Conservation (phyloP, 371 early-diverging fungal species). For the Mortierella sp. region DNA sequence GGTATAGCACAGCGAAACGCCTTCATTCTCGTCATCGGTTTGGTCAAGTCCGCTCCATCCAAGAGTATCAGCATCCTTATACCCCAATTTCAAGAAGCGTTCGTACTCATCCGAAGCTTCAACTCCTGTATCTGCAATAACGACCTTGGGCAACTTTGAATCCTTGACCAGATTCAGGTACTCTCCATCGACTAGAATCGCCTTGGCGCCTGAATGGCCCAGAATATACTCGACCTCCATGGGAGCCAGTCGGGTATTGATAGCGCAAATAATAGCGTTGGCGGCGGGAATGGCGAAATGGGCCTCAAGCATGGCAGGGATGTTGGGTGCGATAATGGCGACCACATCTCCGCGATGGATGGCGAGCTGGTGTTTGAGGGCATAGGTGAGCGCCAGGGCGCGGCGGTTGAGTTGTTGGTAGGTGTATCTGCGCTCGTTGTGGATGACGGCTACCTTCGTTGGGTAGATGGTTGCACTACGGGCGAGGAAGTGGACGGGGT, state of each 20-base stretch:
- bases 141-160: slow-evolving; percentile 40
- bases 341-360: slow-evolving; percentile 57
- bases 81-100: slow-evolving; percentile 52
- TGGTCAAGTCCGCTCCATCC: slow-evolving; percentile 68
- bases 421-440: slow-evolving; percentile 58
- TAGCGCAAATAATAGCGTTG: slow-evolving; percentile 71
- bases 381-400: slow-evolving; percentile 61
- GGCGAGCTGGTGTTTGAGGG: slow-evolving; percentile 46
- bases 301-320: slow-evolving; percentile 72
- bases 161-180: slow-evolving; percentile 48
- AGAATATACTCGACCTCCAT: slow-evolving; percentile 76
- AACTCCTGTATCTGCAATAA: slow-evolving; percentile 41
- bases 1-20: slow-evolving; percentile 72
- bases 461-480: slow-evolving; percentile 67
- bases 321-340: slow-evolving; percentile 73
- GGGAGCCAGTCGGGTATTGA: slow-evolving; percentile 73
- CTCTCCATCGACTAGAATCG: slow-evolving; percentile 71
- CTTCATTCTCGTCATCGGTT: slow-evolving; percentile 64
- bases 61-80: slow-evolving; percentile 38
- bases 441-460: slow-evolving; percentile 64
- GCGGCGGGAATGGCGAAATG: slow-evolving; percentile 75
- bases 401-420: slow-evolving; percentile 63
- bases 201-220: slow-evolving; percentile 65
- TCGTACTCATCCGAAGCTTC: slow-evolving; percentile 63
- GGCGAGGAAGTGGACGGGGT: slow-evolving; percentile 68